Percentiles rank a stretch among this genome's conserved stretches.
These are phyloP conservation scores for Fraxinus platypoda DNA, from an alignment of 305 asterid species.

Conservation along the genomic window DNA sequence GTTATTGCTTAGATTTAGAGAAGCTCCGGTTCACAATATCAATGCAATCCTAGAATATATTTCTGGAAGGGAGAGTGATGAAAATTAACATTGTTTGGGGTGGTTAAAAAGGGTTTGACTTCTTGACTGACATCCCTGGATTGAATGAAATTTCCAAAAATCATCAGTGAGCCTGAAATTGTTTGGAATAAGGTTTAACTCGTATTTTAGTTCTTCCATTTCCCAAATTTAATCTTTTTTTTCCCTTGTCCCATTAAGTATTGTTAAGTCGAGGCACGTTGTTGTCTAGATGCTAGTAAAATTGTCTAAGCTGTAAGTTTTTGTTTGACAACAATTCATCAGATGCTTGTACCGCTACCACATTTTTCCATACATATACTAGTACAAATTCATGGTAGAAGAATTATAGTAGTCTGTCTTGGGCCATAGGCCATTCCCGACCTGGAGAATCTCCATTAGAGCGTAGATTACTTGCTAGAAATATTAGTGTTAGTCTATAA, in stretches of 20 bases:
- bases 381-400: not conserved
- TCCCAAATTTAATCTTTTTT: not conserved
- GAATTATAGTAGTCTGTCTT: not conserved
- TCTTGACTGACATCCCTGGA: not conserved
- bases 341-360: not conserved
- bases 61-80: not conserved
- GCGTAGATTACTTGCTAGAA: not conserved
- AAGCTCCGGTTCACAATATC: not conserved
- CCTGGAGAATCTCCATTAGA: not conserved
- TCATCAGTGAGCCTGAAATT: not conserved
- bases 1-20: not conserved
- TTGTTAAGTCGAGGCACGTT: not conserved
- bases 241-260: not conserved
- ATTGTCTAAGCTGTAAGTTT: not conserved
- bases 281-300: not conserved
- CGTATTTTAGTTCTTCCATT: not conserved
- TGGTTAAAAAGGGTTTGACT: not conserved
- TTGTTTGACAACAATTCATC: not conserved
- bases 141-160: not conserved
- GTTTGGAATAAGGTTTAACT: not conserved
- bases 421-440: not conserved
- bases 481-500: not conserved
- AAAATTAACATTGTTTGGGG: not conserved
- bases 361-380: not conserved
- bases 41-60: not conserved